Evolutionary conservation across 306 rosid species (phyloP), one percentile per base, ranked within the genome.

Genomic region (Fragaria iinumae): DNA sequence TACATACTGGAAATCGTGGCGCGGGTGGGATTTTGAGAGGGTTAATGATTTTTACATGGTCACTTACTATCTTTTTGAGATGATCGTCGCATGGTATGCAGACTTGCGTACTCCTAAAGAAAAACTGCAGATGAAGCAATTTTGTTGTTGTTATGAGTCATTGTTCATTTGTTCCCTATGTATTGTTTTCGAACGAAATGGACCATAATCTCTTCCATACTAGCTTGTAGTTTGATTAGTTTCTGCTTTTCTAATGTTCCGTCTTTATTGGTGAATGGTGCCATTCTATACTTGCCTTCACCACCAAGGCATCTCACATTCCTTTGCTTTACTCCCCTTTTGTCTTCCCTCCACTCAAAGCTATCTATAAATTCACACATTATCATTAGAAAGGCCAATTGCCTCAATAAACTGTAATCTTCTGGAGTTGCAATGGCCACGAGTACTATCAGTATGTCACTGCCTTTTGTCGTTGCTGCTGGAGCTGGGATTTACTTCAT

Each of bases 391-490:
- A 48, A 70, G 59, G 14, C 18, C 23, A 48, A 50, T 81, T 69
- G 45, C 71, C 78, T 73, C 73, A 67, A 56, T 56, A 29, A 76
- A 78, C 56, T 75, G 34, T 38, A 21, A 56, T 21, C 32, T 23
- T 57, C 64, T 5, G 64, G 34, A 49, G 69, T 43, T 82, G 6
- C 55, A 68, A 90, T 85, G 87, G 88, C 86, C 44, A 66, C n/a
- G 25, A 73, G 80, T 67, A 71, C 77, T 44, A 12, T 86, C 43
- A 81, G 79, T 39, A 80, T 75, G 12, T 82, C 84, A 45, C 55
- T 86, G 69, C 86, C 92, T 56, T 76, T 85, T 29, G 74, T 81
- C 70, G 82, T 79, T 60, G 87, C 89, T 49, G 86, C 86, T 47
- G 59, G 56, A 5, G 81, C 68, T 64, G 92, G 91, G 63, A 77